These are phyloP conservation scores for Azolla pinnata DNA, from an alignment of 75 land plant species.

Conservation along the genomic window DNA sequence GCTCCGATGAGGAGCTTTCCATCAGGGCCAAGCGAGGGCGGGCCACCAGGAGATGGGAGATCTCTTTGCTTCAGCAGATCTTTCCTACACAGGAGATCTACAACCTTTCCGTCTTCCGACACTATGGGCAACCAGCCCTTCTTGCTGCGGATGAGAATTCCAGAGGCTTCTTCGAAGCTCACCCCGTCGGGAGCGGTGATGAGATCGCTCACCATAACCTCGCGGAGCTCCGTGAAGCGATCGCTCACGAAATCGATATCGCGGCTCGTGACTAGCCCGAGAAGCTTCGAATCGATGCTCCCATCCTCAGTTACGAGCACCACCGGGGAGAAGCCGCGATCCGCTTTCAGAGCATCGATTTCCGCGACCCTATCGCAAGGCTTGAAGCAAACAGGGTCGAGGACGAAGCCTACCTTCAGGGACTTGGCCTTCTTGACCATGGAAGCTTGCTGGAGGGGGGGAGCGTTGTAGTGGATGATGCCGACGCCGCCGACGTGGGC, in stretches of 20 bases:
- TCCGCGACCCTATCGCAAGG: conserved; percentile 33
- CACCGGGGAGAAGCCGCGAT: conserved; percentile 21
- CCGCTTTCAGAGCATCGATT: conserved; percentile 14
- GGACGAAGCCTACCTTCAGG: conserved; percentile 42
- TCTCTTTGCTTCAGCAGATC: conserved; percentile 34
- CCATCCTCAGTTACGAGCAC: conserved; percentile 67
- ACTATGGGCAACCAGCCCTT: conserved; percentile 43
- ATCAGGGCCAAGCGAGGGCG: conserved; percentile 58
- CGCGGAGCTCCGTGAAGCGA: conserved; percentile 24
- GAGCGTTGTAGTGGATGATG: conserved; percentile 68
- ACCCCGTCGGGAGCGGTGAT: conserved; percentile 32
- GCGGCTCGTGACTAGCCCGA: conserved; percentile 47
- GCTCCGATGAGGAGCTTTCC: conserved; percentile 85
- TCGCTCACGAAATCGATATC: conserved; percentile 35
- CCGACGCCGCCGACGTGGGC: conserved; percentile 79
- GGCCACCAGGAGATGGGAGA: conserved; percentile 39
- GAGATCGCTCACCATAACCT: conserved; percentile 42
- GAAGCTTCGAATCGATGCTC: conserved; percentile 31
- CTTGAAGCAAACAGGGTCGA: conserved; percentile 31
- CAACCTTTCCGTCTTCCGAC: conserved; percentile 28
- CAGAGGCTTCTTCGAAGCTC: conserved; percentile 44
- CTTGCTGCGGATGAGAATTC: conserved; percentile 32
- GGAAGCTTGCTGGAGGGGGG: conserved; percentile 44
- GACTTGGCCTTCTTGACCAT: conserved; percentile 47
- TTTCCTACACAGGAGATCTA: conserved; percentile 40